Base-by-base conservation (phyloP, 768 basidiomycete genomes). In the Leccinum fibrillosum region DNA sequence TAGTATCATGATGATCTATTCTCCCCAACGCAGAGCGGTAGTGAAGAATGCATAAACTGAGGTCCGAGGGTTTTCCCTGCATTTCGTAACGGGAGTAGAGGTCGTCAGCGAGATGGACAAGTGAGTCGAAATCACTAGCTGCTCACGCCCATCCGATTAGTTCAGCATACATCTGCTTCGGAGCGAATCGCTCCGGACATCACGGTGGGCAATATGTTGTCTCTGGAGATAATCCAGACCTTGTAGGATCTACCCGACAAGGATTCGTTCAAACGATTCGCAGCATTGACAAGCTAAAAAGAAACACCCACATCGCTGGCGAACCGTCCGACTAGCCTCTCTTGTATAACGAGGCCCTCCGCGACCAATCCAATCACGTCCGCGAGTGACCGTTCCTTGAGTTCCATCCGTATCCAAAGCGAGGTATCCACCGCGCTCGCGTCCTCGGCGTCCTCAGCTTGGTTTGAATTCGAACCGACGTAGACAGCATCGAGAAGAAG, bases 351-450 rank as follows among this genome's bases (percentile, higher is more conserved):
- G 37, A 91, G 70, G 0, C 89, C 89, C 59, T 83, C 77, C 12
- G 75, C 80, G 7, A 82, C 82, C 19, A 92, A 71, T 15, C 77
- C 82, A 15, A 93, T 78, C 49, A 94, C 80, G 69, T 94, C 92
- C 64, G 92, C 92, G 63, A 94, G 75, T 68, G 90, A 92, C 61
- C 90, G 80, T 65, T 92, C 90, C 91, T 93, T 92, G 32, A 93
- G 81, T 70, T 92, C 90, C 92, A 94, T 94, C 61, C 86, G 77
- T 51, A 94, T 86, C 92, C 92, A 94, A 37, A 94, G 72, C 57
- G 85, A 81, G 61, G 84, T 83, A 57, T 85, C 86, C 21, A 74
- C 62, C 7, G 28, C 34, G 4, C 30, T 26, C 4, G 60, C 54
- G 26, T 51, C 55, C 21, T 54, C 52, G 3, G 15, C 17, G 28